Evolutionary conservation across 2,329 filamentous ascomycete species (phyloP).

Genomic region (Dothistroma septosporum): DNA sequence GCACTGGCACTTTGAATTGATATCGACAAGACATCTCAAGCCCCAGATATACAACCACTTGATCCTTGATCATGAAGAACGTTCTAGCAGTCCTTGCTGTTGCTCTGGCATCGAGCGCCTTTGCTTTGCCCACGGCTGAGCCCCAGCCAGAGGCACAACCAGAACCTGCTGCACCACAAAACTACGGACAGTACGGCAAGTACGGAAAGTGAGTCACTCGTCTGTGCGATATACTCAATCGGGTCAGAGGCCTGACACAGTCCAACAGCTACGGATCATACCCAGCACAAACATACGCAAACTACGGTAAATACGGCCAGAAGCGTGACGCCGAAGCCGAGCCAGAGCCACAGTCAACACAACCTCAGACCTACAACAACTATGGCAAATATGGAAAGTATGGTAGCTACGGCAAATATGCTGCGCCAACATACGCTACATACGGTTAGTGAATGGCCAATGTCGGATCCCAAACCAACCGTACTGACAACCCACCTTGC

Average conservation of each 20-base stretch:
- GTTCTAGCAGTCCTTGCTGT: constrained; percentile 12
- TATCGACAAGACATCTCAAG: not conserved
- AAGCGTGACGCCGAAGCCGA: not conserved
- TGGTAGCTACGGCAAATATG: constrained; percentile 1
- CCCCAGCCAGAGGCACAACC: constrained; percentile 9
- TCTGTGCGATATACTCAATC: not conserved
- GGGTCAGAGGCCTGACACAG: not conserved
- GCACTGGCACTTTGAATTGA: not conserved
- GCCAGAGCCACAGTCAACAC: not conserved
- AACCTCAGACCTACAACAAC: not conserved
- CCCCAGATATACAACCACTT: not conserved
- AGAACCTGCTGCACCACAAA: constrained; percentile 2
- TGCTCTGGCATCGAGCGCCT: constrained; percentile 10
- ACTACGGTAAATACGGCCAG: constrained; percentile 1
- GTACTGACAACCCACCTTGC: not conserved
- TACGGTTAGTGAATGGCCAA: not conserved
- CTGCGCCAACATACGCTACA: not conserved
- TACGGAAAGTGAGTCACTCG: constrained; percentile 1
- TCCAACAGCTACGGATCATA: not conserved
- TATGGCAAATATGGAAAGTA: not conserved
- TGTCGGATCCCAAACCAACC: not conserved
- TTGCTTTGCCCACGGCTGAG: constrained; percentile 15
- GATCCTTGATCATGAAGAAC: constrained; percentile 16
- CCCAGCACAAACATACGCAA: not conserved
- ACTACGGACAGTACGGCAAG: constrained; percentile 2